Conservation (phyloP, 805 yeast genomes). For the Candida lessepsii region DNA sequence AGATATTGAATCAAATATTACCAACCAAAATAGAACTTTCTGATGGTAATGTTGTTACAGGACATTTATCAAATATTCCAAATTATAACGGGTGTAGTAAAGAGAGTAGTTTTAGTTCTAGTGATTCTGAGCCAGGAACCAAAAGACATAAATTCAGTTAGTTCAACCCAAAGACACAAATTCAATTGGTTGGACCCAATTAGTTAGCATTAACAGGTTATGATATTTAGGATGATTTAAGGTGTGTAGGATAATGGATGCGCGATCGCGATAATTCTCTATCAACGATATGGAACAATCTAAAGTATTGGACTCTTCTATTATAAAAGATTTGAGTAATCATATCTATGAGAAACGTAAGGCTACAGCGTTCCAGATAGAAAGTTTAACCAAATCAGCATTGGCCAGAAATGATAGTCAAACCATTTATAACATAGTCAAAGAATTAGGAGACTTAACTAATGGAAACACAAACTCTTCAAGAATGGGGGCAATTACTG, state of each 20-base stretch:
- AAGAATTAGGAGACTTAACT: constrained; percentile 78
- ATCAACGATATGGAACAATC: background rate
- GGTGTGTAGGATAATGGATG: no score
- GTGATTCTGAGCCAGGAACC: constrained; percentile 1
- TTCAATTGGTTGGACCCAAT: no score
- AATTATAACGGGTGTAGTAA: background rate
- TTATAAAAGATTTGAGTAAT: constrained; percentile 43
- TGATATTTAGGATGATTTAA: background rate
- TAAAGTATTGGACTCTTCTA: constrained; percentile 29
- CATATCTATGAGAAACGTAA: constrained; percentile 47
- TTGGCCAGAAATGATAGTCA: constrained; percentile 59
- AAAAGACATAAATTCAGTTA: background rate
- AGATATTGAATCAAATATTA: constrained; percentile 19
- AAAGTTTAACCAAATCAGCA: constrained; percentile 70
- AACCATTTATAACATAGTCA: constrained; percentile 61
- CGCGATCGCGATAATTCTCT: no score
- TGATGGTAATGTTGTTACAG: background rate
- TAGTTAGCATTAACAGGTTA: no score
- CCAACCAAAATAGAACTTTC: constrained; percentile 14
- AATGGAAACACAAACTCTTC: constrained; percentile 64
- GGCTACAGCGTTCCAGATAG: constrained; percentile 61
- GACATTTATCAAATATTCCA: constrained; percentile 3
- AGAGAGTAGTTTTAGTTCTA: background rate
- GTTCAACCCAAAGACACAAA: no score
- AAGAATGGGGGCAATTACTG: constrained; percentile 93